A percentile compares a stretch with the other conserved stretches of the same genome.
Evolutionary conservation across 768 basidiomycete genomes (phyloP).

Genomic region (Hypholoma fasciculare): DNA sequence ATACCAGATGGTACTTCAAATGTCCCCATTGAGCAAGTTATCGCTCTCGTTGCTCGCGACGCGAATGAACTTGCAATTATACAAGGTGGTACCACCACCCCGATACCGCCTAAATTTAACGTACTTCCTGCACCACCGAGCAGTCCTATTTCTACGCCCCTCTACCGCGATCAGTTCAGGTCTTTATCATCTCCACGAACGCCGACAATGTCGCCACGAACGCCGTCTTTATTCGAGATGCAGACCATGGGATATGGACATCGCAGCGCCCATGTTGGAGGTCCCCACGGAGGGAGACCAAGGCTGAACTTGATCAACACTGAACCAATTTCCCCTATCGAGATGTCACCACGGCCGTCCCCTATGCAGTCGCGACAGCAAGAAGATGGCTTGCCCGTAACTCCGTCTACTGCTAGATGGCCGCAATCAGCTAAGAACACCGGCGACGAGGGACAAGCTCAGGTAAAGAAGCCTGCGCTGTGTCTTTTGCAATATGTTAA

Average conservation of each 20-base stretch:
- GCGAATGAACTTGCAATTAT: constrained; percentile 26
- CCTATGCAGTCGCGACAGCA: neutral
- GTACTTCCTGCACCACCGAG: constrained; percentile 25
- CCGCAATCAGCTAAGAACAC: constrained; percentile 13
- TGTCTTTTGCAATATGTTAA: neutral
- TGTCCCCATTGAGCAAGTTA: constrained; percentile 42
- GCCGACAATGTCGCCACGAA: constrained; percentile 23
- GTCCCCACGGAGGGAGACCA: constrained; percentile 8
- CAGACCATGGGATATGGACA: constrained; percentile 27
- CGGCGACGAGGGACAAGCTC: constrained; percentile 6
- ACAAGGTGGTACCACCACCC: constrained; percentile 19
- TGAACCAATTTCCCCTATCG: neutral
- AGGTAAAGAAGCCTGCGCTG: constrained; percentile 5
- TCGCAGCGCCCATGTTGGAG: constrained; percentile 21
- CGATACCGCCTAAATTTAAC: constrained; percentile 25
- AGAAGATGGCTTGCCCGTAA: constrained; percentile 8
- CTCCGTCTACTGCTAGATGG: constrained; percentile 19
- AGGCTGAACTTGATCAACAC: constrained; percentile 1
- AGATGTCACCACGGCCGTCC: neutral
- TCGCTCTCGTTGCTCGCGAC: constrained; percentile 78
- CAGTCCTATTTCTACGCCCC: constrained; percentile 19
- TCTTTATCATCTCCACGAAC: constrained; percentile 24
- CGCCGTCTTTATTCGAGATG: constrained; percentile 30
- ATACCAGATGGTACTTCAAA: constrained; percentile 65
- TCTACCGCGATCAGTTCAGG: constrained; percentile 19